These are phyloP conservation scores for Rhizopus arrhizus DNA, from an alignment of 371 early-diverging fungal genomes.

Conservation along the genomic window DNA sequence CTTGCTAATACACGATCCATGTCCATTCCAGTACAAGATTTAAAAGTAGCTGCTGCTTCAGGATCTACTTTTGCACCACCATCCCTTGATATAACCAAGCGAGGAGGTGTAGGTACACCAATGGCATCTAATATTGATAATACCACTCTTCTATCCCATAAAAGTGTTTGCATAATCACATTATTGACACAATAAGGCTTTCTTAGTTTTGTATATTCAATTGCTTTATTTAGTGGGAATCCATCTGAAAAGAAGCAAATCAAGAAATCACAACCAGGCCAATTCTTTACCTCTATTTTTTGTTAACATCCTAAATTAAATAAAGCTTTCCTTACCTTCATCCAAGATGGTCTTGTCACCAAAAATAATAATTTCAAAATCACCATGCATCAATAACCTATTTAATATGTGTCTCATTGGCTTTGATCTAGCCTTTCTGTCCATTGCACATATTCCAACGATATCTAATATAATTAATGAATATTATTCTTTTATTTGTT, in stretches of 20 bases:
- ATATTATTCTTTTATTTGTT: not conserved
- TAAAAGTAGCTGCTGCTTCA: slow-evolving; percentile 42
- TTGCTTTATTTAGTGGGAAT: slow-evolving; percentile 94
- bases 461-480: slow-evolving; percentile 47
- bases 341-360: slow-evolving; percentile 96
- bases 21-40: slow-evolving; percentile 57
- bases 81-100: slow-evolving; percentile 79
- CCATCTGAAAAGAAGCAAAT: slow-evolving; percentile 96
- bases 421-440: slow-evolving; percentile 92
- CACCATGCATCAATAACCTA: slow-evolving; percentile 71
- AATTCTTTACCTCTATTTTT: slow-evolving; percentile 72
- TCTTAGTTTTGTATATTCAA: slow-evolving; percentile 82
- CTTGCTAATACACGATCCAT: slow-evolving; percentile 43
- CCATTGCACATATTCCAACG: slow-evolving; percentile 93
- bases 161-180: slow-evolving; percentile 85
- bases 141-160: slow-evolving; percentile 93
- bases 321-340: slow-evolving; percentile 68
- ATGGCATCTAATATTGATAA: slow-evolving; percentile 82
- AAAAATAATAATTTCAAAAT: slow-evolving; percentile 89
- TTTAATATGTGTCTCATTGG: slow-evolving; percentile 98
- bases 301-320: not conserved
- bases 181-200: slow-evolving; percentile 92
- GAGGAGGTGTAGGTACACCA: slow-evolving; percentile 86
- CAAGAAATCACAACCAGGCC: slow-evolving; percentile 97
- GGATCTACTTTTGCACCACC: slow-evolving; percentile 63